Evolutionary conservation across 1,284 basidiomycete genomes (phyloP), one percentile per base, ranked within the genome.

Genomic region (Megacollybia platyphylla): DNA sequence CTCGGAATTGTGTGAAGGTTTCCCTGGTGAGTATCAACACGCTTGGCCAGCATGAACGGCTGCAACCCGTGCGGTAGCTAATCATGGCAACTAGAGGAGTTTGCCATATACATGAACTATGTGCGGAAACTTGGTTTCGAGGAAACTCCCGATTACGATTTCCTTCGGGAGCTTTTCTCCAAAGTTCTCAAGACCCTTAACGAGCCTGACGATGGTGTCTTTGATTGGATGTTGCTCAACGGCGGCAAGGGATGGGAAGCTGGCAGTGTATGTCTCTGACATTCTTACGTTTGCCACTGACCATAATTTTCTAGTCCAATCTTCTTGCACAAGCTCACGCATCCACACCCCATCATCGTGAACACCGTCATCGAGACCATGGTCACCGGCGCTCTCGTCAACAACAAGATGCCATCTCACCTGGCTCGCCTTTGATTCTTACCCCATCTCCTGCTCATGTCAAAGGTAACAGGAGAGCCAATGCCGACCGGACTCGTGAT

Each of bases 171-270:
- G 52, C 70, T 98, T 29, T 97, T 98, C 60, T 71, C 80, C 39
- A 97, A 97, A 60, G 83, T 96, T 31, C 65, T 97, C 49, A 92
- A 90, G 70, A 90, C 82, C 42, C 62, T 80, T 1, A 87, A 87
- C 46, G 94, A 97, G 59, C 70, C 76, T 31, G 94, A 98, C 51
- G 94, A 98, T 59, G 86, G 87, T 30, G 67, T 93, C 8, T 97
- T 90, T 56, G 96, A 98, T 58, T 98, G 96, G 94, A 97, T 92
- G 86, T 58, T 91, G 39, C 68, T 98, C 46, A 96, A 97, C 62
- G 76, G 71, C 38, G 86, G 86, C 48, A 87, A 87, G 57, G 87
- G 87, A 35, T 89, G 87, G 86, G 86, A 90, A 67, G 82, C 80
- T n/a, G 68, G 76, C 46, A 76, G 70, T 54, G 83, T 86, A 58